Conservation (phyloP, 2,329 filamentous ascomycete genomes). For the Ilyonectria robusta region DNA sequence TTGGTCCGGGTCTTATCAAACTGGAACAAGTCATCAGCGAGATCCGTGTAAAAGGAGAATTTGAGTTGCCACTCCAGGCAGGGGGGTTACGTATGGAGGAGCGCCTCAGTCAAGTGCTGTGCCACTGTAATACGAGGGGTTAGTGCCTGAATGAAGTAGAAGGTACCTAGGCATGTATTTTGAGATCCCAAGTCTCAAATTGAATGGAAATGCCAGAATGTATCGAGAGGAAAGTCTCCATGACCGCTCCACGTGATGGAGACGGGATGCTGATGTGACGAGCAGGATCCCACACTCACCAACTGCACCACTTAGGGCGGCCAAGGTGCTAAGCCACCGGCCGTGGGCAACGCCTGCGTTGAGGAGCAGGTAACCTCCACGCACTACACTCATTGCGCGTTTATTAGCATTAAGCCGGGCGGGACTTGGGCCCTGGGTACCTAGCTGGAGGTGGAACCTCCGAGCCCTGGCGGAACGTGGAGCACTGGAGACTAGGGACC, state of each 20-base stretch:
- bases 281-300: background rate
- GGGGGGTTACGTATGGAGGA: background rate
- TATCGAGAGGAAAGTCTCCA: background rate
- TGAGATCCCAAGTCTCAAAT: background rate
- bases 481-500: conserved; percentile 8
- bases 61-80: background rate
- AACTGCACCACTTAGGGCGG: conserved; percentile 3
- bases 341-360: background rate
- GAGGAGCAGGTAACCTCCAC: background rate
- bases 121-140: conserved; percentile 1
- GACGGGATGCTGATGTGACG: background rate
- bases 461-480: conserved; percentile 9
- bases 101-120: background rate
- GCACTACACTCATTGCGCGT: background rate
- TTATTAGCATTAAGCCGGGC: background rate
- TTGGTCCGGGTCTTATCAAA: background rate
- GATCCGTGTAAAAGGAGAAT: background rate
- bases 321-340: conserved; percentile 16
- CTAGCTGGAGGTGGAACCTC: background rate
- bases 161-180: background rate
- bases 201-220: background rate
- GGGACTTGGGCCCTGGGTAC: background rate
- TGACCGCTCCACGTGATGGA: background rate
- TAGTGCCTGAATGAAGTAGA: background rate
- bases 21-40: background rate